phyloP scores from a whole-genome alignment of 805 yeast species.

The Wickerhamiella bombiphila region DNA sequence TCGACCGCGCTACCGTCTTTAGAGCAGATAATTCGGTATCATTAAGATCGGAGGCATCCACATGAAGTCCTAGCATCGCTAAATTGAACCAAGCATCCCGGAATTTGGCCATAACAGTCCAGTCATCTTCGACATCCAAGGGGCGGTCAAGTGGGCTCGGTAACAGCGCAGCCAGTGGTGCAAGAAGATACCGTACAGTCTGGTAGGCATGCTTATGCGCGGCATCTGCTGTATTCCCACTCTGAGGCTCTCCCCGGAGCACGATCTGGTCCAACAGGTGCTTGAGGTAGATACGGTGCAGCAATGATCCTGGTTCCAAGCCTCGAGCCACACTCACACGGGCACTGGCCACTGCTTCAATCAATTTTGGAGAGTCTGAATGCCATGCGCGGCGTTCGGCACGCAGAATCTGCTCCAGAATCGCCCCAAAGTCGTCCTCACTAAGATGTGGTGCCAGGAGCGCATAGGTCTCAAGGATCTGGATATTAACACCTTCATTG shows the following conservation, averaged over 20 bases:
- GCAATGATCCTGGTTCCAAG: conserved; percentile 4
- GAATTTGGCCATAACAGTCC: conserved; percentile 43
- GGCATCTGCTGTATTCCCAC: conserved; percentile 33
- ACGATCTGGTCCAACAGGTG: conserved; percentile 56
- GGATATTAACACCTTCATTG: conserved; percentile 14
- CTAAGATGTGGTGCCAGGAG: conserved; percentile 15
- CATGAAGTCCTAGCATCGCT: conserved; percentile 79
- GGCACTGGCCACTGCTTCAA: conserved; percentile 34
- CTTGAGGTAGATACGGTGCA: conserved; percentile 37
- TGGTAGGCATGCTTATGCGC: conserved; percentile 14
- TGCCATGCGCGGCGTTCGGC: conserved; percentile 12
- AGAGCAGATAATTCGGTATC: conserved; percentile 35
- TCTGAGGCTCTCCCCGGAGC: conserved; percentile 62
- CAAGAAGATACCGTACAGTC: conserved; percentile 28
- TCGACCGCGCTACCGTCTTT: conserved; percentile 60
- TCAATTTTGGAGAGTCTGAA: conserved; percentile 6
- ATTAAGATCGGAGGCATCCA: conserved; percentile 29
- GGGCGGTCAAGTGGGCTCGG: conserved; percentile 43
- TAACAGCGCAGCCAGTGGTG: conserved; percentile 60
- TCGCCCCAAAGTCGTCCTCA: conserved; percentile 11
- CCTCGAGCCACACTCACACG: conserved; percentile 31
- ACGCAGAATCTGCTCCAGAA: conserved; percentile 10
- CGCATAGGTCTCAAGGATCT: conserved; percentile 25
- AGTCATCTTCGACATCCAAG: conserved; percentile 27
- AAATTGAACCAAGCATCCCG: conserved; percentile 89